phyloP scores from a whole-genome alignment of 208 protist species.

The Acanthamoeba castellanii region DNA sequence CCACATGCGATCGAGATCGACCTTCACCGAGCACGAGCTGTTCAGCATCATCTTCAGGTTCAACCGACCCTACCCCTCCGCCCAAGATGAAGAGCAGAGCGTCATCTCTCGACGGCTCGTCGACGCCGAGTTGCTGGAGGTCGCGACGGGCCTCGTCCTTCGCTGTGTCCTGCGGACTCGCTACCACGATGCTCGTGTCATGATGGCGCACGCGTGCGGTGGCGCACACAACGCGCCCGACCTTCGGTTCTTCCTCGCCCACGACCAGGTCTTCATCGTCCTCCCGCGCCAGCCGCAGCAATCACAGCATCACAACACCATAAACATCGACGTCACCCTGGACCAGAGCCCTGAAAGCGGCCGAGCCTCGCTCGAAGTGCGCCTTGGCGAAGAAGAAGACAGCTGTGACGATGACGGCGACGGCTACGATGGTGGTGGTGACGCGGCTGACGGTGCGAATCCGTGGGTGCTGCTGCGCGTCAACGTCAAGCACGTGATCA shows the following conservation, averaged over 20 bases:
- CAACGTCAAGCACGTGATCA: constrained; percentile 64
- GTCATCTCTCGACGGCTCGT: background rate
- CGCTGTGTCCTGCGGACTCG: constrained; percentile 12
- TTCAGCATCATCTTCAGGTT: constrained; percentile 54
- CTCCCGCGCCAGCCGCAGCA: background rate
- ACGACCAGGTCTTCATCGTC: constrained; percentile 49
- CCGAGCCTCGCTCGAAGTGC: background rate
- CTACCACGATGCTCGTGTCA: background rate
- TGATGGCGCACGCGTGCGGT: constrained; percentile 44
- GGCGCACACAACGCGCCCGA: constrained; percentile 54
- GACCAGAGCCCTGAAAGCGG: background rate
- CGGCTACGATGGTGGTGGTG: background rate
- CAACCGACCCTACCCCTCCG: background rate
- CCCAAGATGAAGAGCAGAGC: background rate
- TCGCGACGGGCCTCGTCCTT: constrained; percentile 26
- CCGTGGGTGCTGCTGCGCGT: constrained; percentile 41
- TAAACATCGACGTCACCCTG: constrained; percentile 1
- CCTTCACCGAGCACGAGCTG: constrained; percentile 55
- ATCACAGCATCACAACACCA: background rate
- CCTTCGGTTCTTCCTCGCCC: constrained; percentile 43
- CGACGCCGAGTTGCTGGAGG: constrained; percentile 5
- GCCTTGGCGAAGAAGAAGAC: background rate
- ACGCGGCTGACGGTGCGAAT: background rate
- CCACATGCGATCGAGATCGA: background rate
- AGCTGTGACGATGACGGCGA: background rate